phyloP scores from a whole-genome alignment of 495 filamentous ascomycete species.

The Daldinia decipiens region DNA sequence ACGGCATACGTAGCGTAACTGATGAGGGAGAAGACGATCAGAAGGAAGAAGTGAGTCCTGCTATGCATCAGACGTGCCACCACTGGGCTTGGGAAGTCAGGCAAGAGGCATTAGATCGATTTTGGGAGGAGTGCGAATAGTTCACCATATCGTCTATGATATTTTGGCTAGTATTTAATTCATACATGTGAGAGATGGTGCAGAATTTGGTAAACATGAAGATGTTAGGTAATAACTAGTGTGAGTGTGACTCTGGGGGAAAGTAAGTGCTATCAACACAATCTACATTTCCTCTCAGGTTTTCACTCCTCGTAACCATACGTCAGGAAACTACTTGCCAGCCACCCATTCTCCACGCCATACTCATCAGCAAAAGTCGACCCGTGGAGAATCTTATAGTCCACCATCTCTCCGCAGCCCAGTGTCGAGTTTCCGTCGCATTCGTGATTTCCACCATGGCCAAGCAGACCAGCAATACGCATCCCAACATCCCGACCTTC shows the following conservation, averaged over 20 bases:
- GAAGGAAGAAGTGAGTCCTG: constrained; percentile 59
- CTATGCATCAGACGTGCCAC: constrained; percentile 62
- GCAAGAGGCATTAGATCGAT: constrained; percentile 57
- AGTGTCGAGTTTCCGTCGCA: constrained; percentile 45
- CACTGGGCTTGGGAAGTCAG: constrained; percentile 61
- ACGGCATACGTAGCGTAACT: constrained; percentile 56
- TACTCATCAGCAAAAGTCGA: constrained; percentile 43
- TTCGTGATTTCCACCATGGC: constrained; percentile 26
- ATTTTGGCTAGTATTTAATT: not conserved
- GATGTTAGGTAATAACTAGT: not conserved
- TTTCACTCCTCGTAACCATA: constrained; percentile 43
- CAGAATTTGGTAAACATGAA: not conserved
- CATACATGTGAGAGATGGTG: not conserved
- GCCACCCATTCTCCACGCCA: constrained; percentile 48
- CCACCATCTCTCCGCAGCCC: constrained; percentile 39
- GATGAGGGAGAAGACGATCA: constrained; percentile 54
- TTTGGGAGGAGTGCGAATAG: constrained; percentile 51
- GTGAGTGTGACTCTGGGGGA: not conserved
- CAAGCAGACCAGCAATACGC: constrained; percentile 60
- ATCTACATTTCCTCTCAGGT: not conserved
- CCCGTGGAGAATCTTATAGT: constrained; percentile 45
- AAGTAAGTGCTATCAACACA: not conserved
- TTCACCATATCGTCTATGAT: not conserved
- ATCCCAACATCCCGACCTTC: constrained; percentile 67
- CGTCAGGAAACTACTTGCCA: constrained; percentile 46